Percentiles rank a stretch among this genome's conserved stretches.
Evolutionary conservation across 177 flowering plant species (phyloP).

Genomic region (Vitis hybrid): DNA sequence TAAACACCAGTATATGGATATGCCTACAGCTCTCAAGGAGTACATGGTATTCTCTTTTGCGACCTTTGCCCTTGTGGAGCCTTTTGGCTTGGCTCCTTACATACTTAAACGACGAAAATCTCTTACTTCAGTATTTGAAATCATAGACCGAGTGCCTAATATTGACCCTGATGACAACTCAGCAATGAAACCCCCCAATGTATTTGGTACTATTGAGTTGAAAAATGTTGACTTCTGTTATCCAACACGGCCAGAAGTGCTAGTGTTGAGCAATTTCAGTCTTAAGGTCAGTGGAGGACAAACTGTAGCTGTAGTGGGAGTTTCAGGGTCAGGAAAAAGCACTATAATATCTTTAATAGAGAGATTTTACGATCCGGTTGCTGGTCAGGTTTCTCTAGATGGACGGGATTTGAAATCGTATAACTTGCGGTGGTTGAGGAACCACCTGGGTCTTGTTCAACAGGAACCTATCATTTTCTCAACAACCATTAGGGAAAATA

Average conservation of each 20-base stretch:
- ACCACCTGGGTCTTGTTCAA: constrained; percentile 87
- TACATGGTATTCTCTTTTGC: constrained; percentile 98
- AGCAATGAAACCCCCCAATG: constrained; percentile 88
- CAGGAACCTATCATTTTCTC: constrained; percentile 97
- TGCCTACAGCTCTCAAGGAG: constrained; percentile 78
- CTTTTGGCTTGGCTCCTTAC: constrained; percentile 98
- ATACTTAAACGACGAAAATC: constrained; percentile 92
- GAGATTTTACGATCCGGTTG: constrained; percentile 91
- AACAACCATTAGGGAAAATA: constrained; percentile 90
- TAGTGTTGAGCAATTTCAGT: constrained; percentile 87
- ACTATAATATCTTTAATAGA: constrained; percentile 87
- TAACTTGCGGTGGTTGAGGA: constrained; percentile 93
- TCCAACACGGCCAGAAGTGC: constrained; percentile 84
- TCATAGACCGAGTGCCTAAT: constrained; percentile 85
- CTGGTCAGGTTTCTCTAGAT: constrained; percentile 85
- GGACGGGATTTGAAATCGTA: constrained; percentile 79
- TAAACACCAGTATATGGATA: constrained; percentile 37
- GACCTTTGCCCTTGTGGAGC: constrained; percentile 95
- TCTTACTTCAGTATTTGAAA: constrained; percentile 86
- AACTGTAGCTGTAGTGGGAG: constrained; percentile 96
- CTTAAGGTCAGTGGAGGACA: constrained; percentile 93
- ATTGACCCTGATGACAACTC: constrained; percentile 88
- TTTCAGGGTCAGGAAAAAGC: constrained; percentile 98
- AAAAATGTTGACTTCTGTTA: constrained; percentile 90
- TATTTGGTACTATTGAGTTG: constrained; percentile 89